Base-by-base conservation (phyloP, 331 rosid genomes). In the Pyracantha coccinea region DNA sequence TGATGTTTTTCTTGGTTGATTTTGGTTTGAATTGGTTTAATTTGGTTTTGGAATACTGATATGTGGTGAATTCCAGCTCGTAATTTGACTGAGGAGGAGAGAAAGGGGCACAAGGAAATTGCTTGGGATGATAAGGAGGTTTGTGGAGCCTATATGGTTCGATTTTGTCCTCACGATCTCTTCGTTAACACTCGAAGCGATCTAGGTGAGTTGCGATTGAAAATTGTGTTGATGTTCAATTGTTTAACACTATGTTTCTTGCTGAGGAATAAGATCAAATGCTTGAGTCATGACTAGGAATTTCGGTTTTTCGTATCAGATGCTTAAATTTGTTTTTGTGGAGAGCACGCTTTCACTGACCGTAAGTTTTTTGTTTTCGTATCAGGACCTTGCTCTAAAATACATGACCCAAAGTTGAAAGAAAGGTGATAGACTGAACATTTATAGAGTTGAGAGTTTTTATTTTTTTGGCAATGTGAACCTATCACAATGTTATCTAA, bases 131-230 rank as follows among this genome's bases (percentile, higher is more conserved):
- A 91, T 73, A 95, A 89, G 86, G 99, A 92, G 83, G 98, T 86
- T 4, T 95, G 99, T 62, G 92, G 87, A 66, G 88, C 87, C 84
- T 95, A 86, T 82, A 95, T 95, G 99, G 92, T 95, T 73, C 96
- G 99, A 15, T 95, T 95, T 84, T 95, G 99, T 60, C 99, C 99
- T 70, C 99, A 92, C 52, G 98, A 95, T 89, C 99, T 95, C 68
- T 95, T 95, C 67, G 89, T 95, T 80, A 95, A 95, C 76, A 95
- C 99, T 0, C 93, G 99, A 71, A 92, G 99, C 71, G 99, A 95
- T 86, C 87, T 95, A 2, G 99, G 99, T 95, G 77, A 32, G 97
- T 83, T 76, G 79, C 13, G 24, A 3, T 76, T 68, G 7, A 0
- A 50, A 31, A 31, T 77, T 6, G 50, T 23, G 11, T 50, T 14